phyloP scores from a whole-genome alignment of 208 protist species.

The Trypanosoma avium region DNA sequence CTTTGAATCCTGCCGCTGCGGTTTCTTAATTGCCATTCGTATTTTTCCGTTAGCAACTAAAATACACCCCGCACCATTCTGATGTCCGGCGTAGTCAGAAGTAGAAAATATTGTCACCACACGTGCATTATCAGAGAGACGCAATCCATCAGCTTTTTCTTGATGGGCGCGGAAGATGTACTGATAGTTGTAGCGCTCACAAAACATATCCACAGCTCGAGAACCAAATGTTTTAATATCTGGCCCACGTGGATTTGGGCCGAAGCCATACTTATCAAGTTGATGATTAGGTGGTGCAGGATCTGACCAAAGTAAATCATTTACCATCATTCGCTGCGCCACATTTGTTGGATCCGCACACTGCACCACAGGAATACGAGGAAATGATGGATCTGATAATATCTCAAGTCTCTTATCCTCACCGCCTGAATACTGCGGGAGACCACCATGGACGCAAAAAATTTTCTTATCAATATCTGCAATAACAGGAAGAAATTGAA shows the following conservation, averaged over 20 bases:
- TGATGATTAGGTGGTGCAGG: constrained; percentile 79
- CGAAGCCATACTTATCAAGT: constrained; percentile 89
- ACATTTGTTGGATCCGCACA: constrained; percentile 83
- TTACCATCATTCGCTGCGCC: constrained; percentile 88
- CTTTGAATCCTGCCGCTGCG: constrained; percentile 60
- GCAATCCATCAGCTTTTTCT: constrained; percentile 88
- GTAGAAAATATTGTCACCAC: constrained; percentile 94
- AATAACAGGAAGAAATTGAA: constrained; percentile 91
- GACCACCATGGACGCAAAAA: constrained; percentile 94
- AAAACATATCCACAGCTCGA: constrained; percentile 91
- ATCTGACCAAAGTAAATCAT: constrained; percentile 91
- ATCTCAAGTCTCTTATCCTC: constrained; percentile 88
- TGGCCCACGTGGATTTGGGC: constrained; percentile 83
- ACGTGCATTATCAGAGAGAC: constrained; percentile 88
- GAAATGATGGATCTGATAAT: constrained; percentile 80
- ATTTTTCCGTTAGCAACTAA: constrained; percentile 86
- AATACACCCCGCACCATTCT: constrained; percentile 89
- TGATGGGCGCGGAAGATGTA: constrained; percentile 95
- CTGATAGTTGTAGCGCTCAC: constrained; percentile 89
- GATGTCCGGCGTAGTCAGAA: constrained; percentile 89
- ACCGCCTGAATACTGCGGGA: constrained; percentile 90
- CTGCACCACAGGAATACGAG: constrained; percentile 84
- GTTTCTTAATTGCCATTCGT: constrained; percentile 91
- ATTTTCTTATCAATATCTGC: constrained; percentile 94
- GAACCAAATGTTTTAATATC: constrained; percentile 91